A percentile compares a stretch with the other conserved stretches of the same genome.
Conservation (phyloP, 164 flowering plant genomes). For the Echeveria elegans region DNA sequence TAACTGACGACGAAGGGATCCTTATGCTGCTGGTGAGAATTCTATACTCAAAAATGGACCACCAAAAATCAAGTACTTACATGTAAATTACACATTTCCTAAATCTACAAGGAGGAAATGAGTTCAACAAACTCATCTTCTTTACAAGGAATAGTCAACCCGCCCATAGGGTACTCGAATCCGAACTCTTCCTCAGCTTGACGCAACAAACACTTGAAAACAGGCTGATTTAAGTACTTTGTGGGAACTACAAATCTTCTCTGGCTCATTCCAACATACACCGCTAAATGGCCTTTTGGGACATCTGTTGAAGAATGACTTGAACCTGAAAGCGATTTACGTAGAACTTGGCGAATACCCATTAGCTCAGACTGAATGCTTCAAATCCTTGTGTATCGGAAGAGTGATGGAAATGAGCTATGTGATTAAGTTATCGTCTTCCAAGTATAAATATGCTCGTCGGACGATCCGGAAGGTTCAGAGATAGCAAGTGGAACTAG, state of each 20-base stretch:
- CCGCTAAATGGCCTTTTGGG: slow-evolving; percentile 1
- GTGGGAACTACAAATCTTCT: background rate
- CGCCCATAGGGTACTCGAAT: too few relatives aligned
- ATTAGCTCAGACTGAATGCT: background rate
- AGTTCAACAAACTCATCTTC: too few relatives aligned
- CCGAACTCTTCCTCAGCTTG: background rate
- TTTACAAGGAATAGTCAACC: too few relatives aligned
- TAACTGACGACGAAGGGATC: too few relatives aligned
- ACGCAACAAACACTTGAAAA: background rate
- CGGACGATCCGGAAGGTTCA: background rate
- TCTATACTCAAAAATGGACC: too few relatives aligned
- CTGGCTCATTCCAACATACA: slow-evolving; percentile 5
- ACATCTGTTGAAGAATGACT: background rate
- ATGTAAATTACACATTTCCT: too few relatives aligned
- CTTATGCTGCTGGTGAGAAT: too few relatives aligned
- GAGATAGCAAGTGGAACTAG: background rate
- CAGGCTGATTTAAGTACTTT: background rate
- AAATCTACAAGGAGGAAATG: too few relatives aligned
- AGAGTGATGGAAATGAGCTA: background rate
- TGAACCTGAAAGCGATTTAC: background rate
- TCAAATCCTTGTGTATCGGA: background rate
- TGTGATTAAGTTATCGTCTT: background rate
- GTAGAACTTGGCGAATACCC: background rate
- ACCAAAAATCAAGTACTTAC: too few relatives aligned
- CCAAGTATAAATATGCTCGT: background rate